Evolutionary conservation across 2,329 filamentous ascomycete genomes (phyloP).

Genomic region (Cytospora schulzeri): DNA sequence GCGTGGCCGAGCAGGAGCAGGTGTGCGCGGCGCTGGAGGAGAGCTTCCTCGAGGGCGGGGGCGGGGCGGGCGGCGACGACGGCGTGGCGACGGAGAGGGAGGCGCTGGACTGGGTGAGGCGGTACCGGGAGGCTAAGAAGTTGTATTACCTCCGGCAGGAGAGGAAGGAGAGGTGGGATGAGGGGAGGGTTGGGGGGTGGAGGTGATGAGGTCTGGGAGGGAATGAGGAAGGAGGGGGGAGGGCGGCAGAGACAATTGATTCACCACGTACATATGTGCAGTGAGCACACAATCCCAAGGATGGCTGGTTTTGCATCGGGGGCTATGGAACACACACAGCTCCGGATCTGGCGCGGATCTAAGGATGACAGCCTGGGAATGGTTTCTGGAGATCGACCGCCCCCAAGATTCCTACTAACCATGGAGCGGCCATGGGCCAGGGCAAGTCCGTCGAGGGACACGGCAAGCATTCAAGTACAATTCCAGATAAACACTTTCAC

Average conservation of each 20-base stretch:
- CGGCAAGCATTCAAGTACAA: not conserved
- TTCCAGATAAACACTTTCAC: not conserved
- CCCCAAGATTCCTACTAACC: not conserved
- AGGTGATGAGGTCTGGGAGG: conserved; percentile 60
- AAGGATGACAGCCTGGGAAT: not conserved
- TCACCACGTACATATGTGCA: not conserved
- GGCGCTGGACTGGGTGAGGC: conserved; percentile 78
- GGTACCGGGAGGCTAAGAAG: conserved; percentile 79
- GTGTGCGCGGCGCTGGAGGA: conserved; percentile 85
- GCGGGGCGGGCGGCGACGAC: conserved; percentile 56
- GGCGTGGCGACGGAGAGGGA: conserved; percentile 74
- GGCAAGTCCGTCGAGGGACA: not conserved
- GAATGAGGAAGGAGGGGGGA: no score
- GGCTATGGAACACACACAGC: not conserved
- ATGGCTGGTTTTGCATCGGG: not conserved
- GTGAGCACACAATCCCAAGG: not conserved
- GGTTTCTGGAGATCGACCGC: not conserved
- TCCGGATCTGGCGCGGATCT: not conserved
- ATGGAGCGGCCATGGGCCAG: not conserved
- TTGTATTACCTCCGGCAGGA: conserved; percentile 80
- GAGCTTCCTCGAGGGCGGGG: conserved; percentile 75
- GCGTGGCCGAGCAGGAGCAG: conserved; percentile 78
- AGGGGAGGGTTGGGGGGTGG: conserved; percentile 94
- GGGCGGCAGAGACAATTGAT: no score
- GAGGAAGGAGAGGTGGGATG: conserved; percentile 91